These are phyloP conservation scores for Bacidia gigantensis DNA, from an alignment of 495 filamentous ascomycete species.

Conservation along the genomic window DNA sequence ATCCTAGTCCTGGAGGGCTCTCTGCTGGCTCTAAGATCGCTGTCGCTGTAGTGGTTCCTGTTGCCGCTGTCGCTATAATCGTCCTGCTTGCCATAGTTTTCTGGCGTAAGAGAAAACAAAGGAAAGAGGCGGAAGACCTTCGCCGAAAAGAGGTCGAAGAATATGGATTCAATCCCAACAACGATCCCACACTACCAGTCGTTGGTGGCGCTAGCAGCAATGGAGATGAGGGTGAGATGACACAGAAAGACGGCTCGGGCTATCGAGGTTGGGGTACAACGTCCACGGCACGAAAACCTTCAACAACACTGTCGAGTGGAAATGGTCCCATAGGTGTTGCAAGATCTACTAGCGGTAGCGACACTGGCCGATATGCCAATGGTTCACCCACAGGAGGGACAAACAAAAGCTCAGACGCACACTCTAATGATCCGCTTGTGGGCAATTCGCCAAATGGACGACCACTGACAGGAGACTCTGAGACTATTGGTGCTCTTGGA, in stretches of 20 bases:
- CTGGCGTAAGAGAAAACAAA: slow-evolving; percentile 75
- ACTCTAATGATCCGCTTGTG: slow-evolving; percentile 56
- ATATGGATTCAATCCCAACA: slow-evolving; percentile 90
- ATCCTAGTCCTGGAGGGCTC: slow-evolving; percentile 34
- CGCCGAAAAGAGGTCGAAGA: slow-evolving; percentile 91
- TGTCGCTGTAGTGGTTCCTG: slow-evolving; percentile 85
- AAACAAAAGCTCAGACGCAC: slow-evolving; percentile 52
- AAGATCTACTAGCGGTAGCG: slow-evolving; percentile 54
- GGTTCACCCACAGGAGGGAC: slow-evolving; percentile 56
- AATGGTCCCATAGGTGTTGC: slow-evolving; percentile 47
- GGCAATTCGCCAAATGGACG: slow-evolving; percentile 27
- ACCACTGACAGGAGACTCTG: slow-evolving; percentile 51
- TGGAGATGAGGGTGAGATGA: slow-evolving; percentile 48
- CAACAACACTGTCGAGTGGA: slow-evolving; percentile 77
- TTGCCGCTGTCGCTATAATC: slow-evolving; percentile 74
- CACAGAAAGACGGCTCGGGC: slow-evolving; percentile 52
- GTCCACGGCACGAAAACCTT: slow-evolving; percentile 67
- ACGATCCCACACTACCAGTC: slow-evolving; percentile 68
- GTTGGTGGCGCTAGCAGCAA: slow-evolving; percentile 39
- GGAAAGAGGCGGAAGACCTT: slow-evolving; percentile 73
- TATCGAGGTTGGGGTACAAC: slow-evolving; percentile 96
- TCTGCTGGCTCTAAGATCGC: slow-evolving; percentile 59
- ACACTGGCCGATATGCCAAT: slow-evolving; percentile 41
- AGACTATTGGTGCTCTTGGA: slow-evolving; percentile 65
- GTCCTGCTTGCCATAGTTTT: slow-evolving; percentile 63